phyloP scores from a whole-genome alignment of 106 monocot species.

The Allium cepa region DNA sequence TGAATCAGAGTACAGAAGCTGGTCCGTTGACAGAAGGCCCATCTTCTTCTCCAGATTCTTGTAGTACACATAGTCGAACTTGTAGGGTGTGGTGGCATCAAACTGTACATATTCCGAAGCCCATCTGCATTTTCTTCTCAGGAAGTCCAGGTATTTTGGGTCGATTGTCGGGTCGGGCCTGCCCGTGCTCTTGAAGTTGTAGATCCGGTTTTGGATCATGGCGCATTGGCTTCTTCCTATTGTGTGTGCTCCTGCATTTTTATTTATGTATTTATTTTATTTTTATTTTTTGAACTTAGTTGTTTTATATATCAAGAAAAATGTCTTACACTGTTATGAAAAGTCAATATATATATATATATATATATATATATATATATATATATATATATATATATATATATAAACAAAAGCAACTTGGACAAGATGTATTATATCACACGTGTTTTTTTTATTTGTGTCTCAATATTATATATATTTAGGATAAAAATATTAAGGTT shows the following conservation, averaged over 20 bases:
- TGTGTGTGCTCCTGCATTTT: conserved; percentile 60
- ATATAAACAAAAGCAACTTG: too few species aligned
- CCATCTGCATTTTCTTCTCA: conserved; percentile 55
- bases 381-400: too few species aligned
- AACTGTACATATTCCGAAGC: conserved; percentile 49
- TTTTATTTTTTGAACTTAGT: neutral
- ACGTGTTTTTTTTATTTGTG: neutral
- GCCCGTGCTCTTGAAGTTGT: conserved; percentile 53
- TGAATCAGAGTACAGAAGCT: conserved; percentile 53
- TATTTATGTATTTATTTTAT: neutral
- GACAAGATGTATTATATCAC: too few species aligned
- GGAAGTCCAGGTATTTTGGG: conserved; percentile 41
- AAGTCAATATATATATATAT: too few species aligned
- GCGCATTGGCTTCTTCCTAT: conserved; percentile 55
- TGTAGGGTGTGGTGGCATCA: conserved; percentile 48
- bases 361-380: too few species aligned
- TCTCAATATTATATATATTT: too few species aligned
- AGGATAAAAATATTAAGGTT: too few species aligned
- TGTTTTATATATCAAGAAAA: neutral
- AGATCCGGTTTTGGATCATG: conserved; percentile 40
- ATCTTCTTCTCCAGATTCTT: conserved; percentile 46
- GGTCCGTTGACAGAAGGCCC: conserved; percentile 72
- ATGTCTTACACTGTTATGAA: too few species aligned
- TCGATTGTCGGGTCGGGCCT: conserved; percentile 52
- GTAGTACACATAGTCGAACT: conserved; percentile 67